These are phyloP conservation scores for Strobilomyces echinocephalus DNA, from an alignment of 768 basidiomycete species.

Conservation along the genomic window DNA sequence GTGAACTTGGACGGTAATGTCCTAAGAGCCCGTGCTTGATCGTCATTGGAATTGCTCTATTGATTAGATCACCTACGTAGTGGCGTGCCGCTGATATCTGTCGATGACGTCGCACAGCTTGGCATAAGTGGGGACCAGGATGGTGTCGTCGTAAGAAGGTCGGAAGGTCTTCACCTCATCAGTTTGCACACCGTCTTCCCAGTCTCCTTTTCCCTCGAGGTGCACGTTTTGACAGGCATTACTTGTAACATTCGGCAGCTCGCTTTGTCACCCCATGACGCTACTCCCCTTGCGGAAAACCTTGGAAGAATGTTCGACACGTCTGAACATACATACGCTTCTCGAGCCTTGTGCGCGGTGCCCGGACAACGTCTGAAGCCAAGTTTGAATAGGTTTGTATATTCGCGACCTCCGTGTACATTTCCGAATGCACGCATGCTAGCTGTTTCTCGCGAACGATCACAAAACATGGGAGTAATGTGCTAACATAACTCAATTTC, in stretches of 20 bases:
- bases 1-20: conserved; percentile 49
- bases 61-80: conserved; percentile 55
- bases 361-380: conserved; percentile 28
- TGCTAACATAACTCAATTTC: too few relatives aligned
- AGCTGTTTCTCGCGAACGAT: not conserved
- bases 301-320: conserved; percentile 80
- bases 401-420: not conserved
- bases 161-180: conserved; percentile 47
- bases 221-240: not conserved
- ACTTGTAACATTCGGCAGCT: conserved; percentile 62
- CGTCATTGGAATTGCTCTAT: conserved; percentile 1
- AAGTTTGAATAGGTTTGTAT: conserved; percentile 35
- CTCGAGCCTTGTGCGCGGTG: conserved; percentile 60
- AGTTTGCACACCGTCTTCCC: conserved; percentile 12
- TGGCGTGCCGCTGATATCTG: conserved; percentile 59
- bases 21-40: conserved; percentile 34
- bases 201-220: not conserved
- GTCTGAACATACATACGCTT: conserved; percentile 55
- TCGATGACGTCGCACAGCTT: conserved; percentile 68
- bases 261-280: conserved; percentile 62
- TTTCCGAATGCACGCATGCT: not conserved
- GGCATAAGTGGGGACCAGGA: conserved; percentile 74
- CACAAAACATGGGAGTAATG: too few relatives aligned
- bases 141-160: conserved; percentile 75
- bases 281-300: conserved; percentile 62